Percentiles rank a stretch among this genome's conserved stretches.
phyloP scores from a whole-genome alignment of 2,329 filamentous ascomycete species.

The Fusarium nodosum region DNA sequence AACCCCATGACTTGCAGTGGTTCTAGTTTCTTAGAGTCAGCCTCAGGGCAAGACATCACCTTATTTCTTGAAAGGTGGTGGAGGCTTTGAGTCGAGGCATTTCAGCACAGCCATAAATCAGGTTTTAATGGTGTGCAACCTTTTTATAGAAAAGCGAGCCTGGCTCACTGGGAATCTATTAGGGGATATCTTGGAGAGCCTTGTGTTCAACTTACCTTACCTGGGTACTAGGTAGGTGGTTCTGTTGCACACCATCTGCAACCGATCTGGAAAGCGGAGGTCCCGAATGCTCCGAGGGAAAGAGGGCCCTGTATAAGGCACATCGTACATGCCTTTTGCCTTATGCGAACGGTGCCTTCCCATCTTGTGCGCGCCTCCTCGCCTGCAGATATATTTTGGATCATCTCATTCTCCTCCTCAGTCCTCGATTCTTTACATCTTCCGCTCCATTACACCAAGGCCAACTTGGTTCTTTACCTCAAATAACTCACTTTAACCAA shows the following conservation, averaged over 20 bases:
- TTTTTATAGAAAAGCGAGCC: constrained; percentile 49
- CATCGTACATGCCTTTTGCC: constrained; percentile 2
- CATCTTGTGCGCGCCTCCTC: background rate
- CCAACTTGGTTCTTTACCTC: background rate
- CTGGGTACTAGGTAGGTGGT: no score
- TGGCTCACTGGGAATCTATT: constrained; percentile 48
- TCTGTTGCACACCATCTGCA: background rate
- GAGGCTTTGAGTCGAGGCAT: background rate
- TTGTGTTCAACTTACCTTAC: background rate
- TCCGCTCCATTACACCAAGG: background rate
- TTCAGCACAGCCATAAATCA: background rate
- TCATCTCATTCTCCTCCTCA: background rate
- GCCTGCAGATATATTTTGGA: background rate
- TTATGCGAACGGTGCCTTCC: background rate
- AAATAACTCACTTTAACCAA: background rate
- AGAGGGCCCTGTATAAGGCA: background rate
- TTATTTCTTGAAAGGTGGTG: background rate
- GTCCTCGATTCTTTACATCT: background rate
- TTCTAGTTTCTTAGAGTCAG: background rate
- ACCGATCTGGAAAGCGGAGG: constrained; percentile 10
- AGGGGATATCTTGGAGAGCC: constrained; percentile 30
- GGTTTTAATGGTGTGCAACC: constrained; percentile 21
- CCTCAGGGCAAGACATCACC: background rate
- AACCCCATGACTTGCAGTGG: background rate
- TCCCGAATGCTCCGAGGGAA: background rate